phyloP scores from a whole-genome alignment of 352 stramenopile species.

The Phytophthora kernoviae region DNA sequence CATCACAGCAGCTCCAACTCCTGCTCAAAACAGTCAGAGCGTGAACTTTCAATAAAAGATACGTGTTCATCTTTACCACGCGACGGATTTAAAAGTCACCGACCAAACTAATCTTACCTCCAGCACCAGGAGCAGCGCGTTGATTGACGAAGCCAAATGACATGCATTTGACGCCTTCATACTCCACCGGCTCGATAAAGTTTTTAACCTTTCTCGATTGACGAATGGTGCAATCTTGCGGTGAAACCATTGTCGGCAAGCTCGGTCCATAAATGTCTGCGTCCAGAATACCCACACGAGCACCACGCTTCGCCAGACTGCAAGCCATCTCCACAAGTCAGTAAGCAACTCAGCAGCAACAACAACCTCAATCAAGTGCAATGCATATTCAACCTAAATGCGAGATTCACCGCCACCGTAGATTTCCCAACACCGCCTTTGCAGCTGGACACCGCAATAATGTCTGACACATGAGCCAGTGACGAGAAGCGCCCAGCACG shows the following conservation, averaged over 20 bases:
- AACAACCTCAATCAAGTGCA: neutral
- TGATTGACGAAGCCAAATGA: slow-evolving; percentile 93
- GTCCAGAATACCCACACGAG: slow-evolving; percentile 97
- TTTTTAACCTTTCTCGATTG: slow-evolving; percentile 72
- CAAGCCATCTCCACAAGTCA: neutral
- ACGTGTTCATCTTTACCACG: too few relatives aligned
- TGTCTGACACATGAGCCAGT: slow-evolving; percentile 82
- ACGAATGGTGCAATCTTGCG: slow-evolving; percentile 66
- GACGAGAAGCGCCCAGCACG: slow-evolving; percentile 77
- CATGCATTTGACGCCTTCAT: slow-evolving; percentile 92
- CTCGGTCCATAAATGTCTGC: slow-evolving; percentile 99
- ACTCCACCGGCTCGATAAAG: slow-evolving; percentile 83
- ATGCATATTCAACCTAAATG: slow-evolving; percentile 75
- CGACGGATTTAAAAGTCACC: neutral
- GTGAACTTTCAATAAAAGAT: slow-evolving; percentile 14
- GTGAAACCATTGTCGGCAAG: slow-evolving; percentile 96
- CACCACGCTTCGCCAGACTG: slow-evolving; percentile 89
- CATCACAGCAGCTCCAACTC: slow-evolving; percentile 93
- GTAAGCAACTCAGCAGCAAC: too few relatives aligned
- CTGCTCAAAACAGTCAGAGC: slow-evolving; percentile 16
- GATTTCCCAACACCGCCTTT: slow-evolving; percentile 99
- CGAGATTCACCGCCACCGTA: slow-evolving; percentile 98
- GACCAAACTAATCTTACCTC: slow-evolving; percentile 37
- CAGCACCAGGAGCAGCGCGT: slow-evolving; percentile 76
- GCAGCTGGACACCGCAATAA: slow-evolving; percentile 92